A percentile compares a stretch with the other conserved stretches of the same genome.
Evolutionary conservation across 202 grass and related monocot species (phyloP).

Genomic region (Eragrostis tef): DNA sequence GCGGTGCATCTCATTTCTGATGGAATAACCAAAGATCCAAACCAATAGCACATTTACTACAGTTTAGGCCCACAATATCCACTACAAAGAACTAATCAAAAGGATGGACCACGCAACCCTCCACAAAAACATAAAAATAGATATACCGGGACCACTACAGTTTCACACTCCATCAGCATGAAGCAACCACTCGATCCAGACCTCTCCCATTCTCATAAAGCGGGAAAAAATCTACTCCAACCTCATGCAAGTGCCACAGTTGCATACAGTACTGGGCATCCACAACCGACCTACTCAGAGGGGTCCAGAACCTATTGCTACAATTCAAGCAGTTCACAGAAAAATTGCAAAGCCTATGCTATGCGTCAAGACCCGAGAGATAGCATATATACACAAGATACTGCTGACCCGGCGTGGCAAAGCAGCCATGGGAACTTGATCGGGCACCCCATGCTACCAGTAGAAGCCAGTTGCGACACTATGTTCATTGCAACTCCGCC

Average conservation of each 20-base stretch:
- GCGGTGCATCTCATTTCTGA: conserved; percentile 21
- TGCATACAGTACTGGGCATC: conserved; percentile 25
- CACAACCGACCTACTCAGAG: conserved; percentile 18
- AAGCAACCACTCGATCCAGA: conserved; percentile 45
- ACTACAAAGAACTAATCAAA: conserved; percentile 42
- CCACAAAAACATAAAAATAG: conserved; percentile 36
- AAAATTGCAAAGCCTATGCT: conserved; percentile 9
- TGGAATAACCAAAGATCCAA: conserved; percentile 37
- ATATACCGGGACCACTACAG: conserved; percentile 52
- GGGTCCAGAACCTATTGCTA: conserved; percentile 15
- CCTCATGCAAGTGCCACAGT: conserved; percentile 19
- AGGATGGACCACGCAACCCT: conserved; percentile 43
- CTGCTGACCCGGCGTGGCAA: background rate
- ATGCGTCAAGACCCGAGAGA: background rate
- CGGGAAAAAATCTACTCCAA: conserved; percentile 28
- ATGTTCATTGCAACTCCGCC: background rate
- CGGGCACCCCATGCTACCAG: background rate
- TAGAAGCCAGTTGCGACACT: conserved; percentile 3
- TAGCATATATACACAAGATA: conserved; percentile 42
- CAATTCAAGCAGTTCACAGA: conserved; percentile 8
- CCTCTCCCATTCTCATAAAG: conserved; percentile 25
- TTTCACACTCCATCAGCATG: conserved; percentile 46
- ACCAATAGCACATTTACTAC: conserved; percentile 44
- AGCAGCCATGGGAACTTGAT: conserved; percentile 34
- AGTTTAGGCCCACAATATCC: conserved; percentile 50